Evolutionary conservation across 371 early-diverging fungal genomes (phyloP), one percentile per base, ranked within the genome.

Genomic region (Syncephalastrum racemosum): DNA sequence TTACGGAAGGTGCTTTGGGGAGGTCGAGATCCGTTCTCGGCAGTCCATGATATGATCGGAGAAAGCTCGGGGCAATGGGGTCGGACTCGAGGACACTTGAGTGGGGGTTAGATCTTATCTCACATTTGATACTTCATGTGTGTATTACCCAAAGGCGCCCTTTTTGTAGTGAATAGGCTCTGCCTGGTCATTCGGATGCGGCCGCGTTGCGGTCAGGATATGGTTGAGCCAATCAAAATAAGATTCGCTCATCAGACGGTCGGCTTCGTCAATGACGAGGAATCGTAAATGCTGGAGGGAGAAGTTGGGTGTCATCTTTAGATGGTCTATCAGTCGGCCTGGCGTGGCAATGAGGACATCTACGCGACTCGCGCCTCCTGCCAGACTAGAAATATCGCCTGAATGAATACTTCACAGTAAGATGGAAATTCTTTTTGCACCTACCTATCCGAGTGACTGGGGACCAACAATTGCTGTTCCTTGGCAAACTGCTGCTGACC

Each of bases 261-360:
- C 99, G 2, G 99, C 99, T 71, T 99, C 99, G 77, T 99, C 99
- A 70, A 88, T 83, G 24, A 90, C 90, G 72, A 96, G 68, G 65
- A 89, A 96, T 52, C 92, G 81, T 50, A 97, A 66, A 67, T 97
- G 95, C 46, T 90, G 88, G 20, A 97, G 73, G n/a, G 90, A 92
- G 62, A 95, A 94, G 61, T 91, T 91, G 6, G 82, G 88, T 20
- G 97, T 97, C 2, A 79, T 75, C 25, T 81, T 72, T 54, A 96
- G 66, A 60, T 96, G 97, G 67, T 98, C 98, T 27, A 93, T 85
- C 57, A 99, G 68, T 54, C 98, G 85, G 27, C 98, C 98, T 8
- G 99, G 99, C 40, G 99, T 98, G 13, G 96, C 86, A 27, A 99
- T 86, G 41, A 99, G 58, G 47, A 99, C 89, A 70, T 98, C 97